Base-by-base conservation (phyloP, 495 filamentous ascomycete genomes). In the Neurospora sp. region DNA sequence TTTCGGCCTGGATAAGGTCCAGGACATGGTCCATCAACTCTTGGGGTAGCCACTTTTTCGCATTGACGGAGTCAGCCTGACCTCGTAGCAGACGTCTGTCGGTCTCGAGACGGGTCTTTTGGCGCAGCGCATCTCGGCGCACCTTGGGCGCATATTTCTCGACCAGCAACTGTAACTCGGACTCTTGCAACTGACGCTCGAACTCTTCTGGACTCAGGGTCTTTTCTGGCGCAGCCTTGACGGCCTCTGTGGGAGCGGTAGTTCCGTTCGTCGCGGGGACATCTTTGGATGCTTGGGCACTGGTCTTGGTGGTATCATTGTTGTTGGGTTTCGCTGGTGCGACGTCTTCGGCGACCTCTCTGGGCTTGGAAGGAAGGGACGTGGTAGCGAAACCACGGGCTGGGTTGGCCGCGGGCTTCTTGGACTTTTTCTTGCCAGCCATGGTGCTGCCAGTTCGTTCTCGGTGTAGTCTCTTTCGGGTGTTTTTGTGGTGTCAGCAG, bases 381-480 rank as follows among this genome's bases (percentile, higher is more conserved):
- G 92, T 94, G 3, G 96, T 99, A 73, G 94, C 93, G 83, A 98
- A 94, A 10, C 94, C 94, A 77, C 96, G 88, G 53, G 93, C 92
- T 38, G 95, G 93, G 81, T 97, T 98, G 20, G 89, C 85, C 18
- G 85, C 87, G 65, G 91, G 83, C 84, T 97, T 97, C 81, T 92
- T 95, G 81, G 96, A 91, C 81, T 93, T 98, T 83, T 93, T 96
- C 78, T 90, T 92, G 73, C 89, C 91, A 69, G 90, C 90, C 92
- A 94, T 94, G 68, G 61, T 83, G 80, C 71, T 27, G 68, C 74
- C 7, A 65, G 42, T 18, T 48, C 37, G 72, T 10, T 39, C 69
- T 27, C 38, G 53, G 20, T 35, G 2, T 18, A 8, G 9, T 41
- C 35, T 61, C 53, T 8, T 61, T 46, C 2, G 0, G 39, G 18